Base-by-base conservation (phyloP, 2,329 filamentous ascomycete genomes). In the Microdochium nivale region DNA sequence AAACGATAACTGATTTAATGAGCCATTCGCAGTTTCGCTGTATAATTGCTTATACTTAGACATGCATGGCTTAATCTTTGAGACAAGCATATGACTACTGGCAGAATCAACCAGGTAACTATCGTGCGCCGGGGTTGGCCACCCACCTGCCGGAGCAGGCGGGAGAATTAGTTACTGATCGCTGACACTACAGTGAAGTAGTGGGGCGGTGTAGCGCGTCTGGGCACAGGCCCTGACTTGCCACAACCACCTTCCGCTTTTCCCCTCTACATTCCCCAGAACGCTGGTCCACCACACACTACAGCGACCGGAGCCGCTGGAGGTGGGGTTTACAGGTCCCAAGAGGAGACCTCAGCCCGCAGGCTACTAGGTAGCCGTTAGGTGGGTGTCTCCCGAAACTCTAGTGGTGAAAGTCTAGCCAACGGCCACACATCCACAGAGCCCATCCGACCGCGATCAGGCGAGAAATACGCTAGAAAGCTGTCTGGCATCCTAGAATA, bases 1-100 rank as follows among this genome's bases (percentile, higher is more conserved):
- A 40, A 40, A 40, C 35, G 35, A 40, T 40, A 40, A 40, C 64
- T 71, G 59, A 70, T 71, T 70, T 72, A 70, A 71, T 71, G 60
- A 71, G 65, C 67, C 62, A 70, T 72, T 72, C 62, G 62, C 61
- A 72, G 68, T 72, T 72, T 72, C 62, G 68, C 56, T 51, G 57
- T 67, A 65, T 63, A 65, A 58, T 67, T 70, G 60, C 62, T 70
- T 71, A 70, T 70, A 70, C 65, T 71, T 71, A 67, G 61, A 71
- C 61, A 70, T 70, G 61, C 61, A 70, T 70, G 60, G 67, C 67
- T 71, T 71, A 70, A 70, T 72, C 63, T 71, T 70, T 70, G 60
- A 70, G 62, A 70, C 62, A 70, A 70, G 65, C 60, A 70, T 71
- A 70, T 70, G 58, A 70, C 66, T 71, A 71, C 67, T 72, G 61